Percentiles rank a stretch among this genome's conserved stretches.
Conservation (phyloP, 1,284 basidiomycete species). For the Boletellus sp. region DNA sequence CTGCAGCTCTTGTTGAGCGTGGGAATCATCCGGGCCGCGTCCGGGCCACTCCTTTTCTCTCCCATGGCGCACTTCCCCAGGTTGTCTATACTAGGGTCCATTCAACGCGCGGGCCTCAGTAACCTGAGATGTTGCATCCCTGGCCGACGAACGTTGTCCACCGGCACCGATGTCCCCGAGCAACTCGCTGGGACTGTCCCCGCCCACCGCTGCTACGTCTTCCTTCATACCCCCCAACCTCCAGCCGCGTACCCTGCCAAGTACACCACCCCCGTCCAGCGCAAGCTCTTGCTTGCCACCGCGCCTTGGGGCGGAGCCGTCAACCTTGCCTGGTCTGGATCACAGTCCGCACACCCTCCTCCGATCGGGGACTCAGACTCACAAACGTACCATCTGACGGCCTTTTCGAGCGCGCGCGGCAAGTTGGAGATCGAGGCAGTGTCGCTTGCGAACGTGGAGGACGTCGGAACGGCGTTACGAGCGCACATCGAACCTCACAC, state of each 20-base stretch:
- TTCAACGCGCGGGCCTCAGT: background rate
- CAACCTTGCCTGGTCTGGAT: slow-evolving; percentile 55
- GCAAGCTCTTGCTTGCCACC: slow-evolving; percentile 45
- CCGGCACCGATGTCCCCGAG: background rate
- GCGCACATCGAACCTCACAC: slow-evolving; percentile 28
- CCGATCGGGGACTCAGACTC: slow-evolving; percentile 1
- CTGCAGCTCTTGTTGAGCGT: too few relatives aligned
- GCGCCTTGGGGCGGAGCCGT: slow-evolving; percentile 50
- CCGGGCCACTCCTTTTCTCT: background rate
- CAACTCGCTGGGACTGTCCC: slow-evolving; percentile 43
- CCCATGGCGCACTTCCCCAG: background rate
- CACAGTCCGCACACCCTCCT: slow-evolving; percentile 15
- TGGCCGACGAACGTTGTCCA: slow-evolving; percentile 9
- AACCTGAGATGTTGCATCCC: background rate
- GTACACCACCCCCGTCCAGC: slow-evolving; percentile 48
- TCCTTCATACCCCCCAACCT: slow-evolving; percentile 50
- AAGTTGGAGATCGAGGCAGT: slow-evolving; percentile 48
- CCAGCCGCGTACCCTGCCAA: slow-evolving; percentile 49
- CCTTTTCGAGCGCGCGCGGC: slow-evolving; percentile 46
- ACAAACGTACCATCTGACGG: slow-evolving; percentile 41
- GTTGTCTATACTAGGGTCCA: background rate
- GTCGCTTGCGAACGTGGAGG: slow-evolving; percentile 46
- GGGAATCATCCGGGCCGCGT: background rate
- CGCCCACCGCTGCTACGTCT: slow-evolving; percentile 52
- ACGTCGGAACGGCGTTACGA: slow-evolving; percentile 39